Base-by-base conservation (phyloP, 306 rosid species). In the Pterocarpus santalinus region DNA sequence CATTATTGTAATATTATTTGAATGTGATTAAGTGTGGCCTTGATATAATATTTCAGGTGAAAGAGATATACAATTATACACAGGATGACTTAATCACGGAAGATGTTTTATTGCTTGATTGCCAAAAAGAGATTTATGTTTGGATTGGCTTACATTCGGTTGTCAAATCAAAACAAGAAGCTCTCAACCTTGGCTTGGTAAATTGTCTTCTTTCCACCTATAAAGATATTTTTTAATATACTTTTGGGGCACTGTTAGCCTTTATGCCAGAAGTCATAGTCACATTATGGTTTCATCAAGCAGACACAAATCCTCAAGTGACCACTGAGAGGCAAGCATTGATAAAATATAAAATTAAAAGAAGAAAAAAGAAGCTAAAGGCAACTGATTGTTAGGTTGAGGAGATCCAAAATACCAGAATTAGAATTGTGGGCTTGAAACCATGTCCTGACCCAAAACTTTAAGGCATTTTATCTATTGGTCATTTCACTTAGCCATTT, bases 61-160 rank as follows among this genome's bases (percentile, higher is more conserved):
- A 90, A 84, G 99, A 95, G 91, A 82, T 93, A 75, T 93, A 89
- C 95, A 95, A 89, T 75, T 93, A 91, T 73, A 76, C 97, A 15
- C 99, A 92, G 90, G 99, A 95, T 69, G 99, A 95, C 86, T 86
- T 95, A 66, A 79, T 90, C 64, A 95, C 99, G 17, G 99, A 95
- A 89, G 99, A 95, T 47, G 85, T 90, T 70, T 84, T 95, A 63
- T 84, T 91, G 75, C 99, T 95, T 36, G 90, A 95, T 81, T 95
- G 97, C 85, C 92, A 90, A 86, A 87, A 75, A 65, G 99, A 95
- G 91, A 81, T 95, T 80, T 90, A 91, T 87, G 89, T 95, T 78
- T 95, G 99, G 99, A 77, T 91, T 68, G 99, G 99, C 79, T 77
- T 89, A 76, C 97, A 85, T 69, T 93, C 99, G 53, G 84, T 51